phyloP scores from a whole-genome alignment of 257 asterid species.

The Jacaranda mimosifolia region DNA sequence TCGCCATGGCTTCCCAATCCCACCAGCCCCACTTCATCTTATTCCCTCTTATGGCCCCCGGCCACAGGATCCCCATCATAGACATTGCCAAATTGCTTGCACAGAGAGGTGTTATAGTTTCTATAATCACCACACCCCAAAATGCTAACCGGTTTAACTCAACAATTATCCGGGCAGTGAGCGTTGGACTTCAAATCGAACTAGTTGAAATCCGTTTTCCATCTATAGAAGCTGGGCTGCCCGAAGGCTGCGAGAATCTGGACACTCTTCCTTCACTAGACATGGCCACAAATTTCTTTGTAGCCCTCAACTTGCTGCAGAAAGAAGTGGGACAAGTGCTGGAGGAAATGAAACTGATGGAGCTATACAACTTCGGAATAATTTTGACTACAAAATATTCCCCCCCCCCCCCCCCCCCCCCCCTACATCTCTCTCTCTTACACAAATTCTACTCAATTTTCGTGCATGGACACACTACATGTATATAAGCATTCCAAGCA shows the following conservation, averaged over 20 bases:
- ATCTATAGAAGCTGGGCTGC: slow-evolving; percentile 51
- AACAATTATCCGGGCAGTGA: slow-evolving; percentile 41
- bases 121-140: slow-evolving; percentile 54
- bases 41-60: slow-evolving; percentile 59
- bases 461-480: no score
- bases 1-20: slow-evolving; percentile 30
- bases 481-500: no score
- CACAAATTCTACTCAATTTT: no score
- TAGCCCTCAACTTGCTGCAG: slow-evolving; percentile 46
- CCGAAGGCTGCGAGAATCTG: slow-evolving; percentile 56
- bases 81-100: slow-evolving; percentile 60
- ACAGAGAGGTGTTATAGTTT: slow-evolving; percentile 34
- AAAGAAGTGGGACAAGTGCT: slow-evolving; percentile 41
- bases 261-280: slow-evolving; percentile 52
- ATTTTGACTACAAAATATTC: no score
- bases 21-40: slow-evolving; percentile 47
- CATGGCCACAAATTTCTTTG: slow-evolving; percentile 36
- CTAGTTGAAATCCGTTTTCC: slow-evolving; percentile 50
- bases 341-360: slow-evolving; percentile 39
- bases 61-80: slow-evolving; percentile 60
- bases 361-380: slow-evolving; percentile 51
- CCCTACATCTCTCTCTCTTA: no score
- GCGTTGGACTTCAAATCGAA: slow-evolving; percentile 41
- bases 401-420: no score
- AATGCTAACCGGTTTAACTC: slow-evolving; percentile 46